Evolutionary conservation across 2,329 filamentous ascomycete species (phyloP).

Genomic region (Byssoonygena ceratinophila): DNA sequence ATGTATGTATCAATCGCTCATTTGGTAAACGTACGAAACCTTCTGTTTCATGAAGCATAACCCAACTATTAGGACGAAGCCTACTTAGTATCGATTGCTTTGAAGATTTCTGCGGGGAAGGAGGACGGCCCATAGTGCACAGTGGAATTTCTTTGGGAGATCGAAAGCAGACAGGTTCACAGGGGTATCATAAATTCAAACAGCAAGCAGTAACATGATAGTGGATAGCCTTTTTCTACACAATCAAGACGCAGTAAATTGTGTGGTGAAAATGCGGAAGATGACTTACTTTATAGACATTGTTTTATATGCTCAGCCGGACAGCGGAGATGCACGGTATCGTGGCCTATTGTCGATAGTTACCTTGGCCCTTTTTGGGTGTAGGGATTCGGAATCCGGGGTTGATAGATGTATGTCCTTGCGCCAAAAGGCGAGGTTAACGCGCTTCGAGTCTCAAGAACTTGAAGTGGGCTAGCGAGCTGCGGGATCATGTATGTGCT

Average conservation of each 20-base stretch:
- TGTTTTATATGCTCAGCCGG: neutral
- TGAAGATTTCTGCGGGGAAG: constrained; percentile 5
- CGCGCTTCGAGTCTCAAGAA: neutral
- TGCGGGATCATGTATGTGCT: neutral
- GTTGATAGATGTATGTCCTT: neutral
- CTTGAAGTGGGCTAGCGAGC: neutral
- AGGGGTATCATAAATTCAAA: neutral
- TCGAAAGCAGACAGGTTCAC: neutral
- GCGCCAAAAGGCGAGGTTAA: constrained; percentile 10
- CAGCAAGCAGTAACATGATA: too few species aligned
- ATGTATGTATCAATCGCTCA: constrained; percentile 71
- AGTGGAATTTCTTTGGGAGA: neutral
- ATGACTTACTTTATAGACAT: constrained; percentile 35
- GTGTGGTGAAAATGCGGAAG: neutral
- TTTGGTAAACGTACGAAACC: constrained; percentile 75
- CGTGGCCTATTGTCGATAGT: neutral
- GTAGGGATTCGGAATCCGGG: neutral
- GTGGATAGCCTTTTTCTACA: too few species aligned
- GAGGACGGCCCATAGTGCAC: constrained; percentile 1
- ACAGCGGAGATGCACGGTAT: neutral
- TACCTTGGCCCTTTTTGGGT: neutral
- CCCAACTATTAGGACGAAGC: constrained; percentile 53
- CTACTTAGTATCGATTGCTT: constrained; percentile 18
- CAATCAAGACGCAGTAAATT: neutral
- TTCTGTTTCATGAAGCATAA: constrained; percentile 67